phyloP scores from a whole-genome alignment of 257 asterid species.

The Phtheirospermum japonicum region DNA sequence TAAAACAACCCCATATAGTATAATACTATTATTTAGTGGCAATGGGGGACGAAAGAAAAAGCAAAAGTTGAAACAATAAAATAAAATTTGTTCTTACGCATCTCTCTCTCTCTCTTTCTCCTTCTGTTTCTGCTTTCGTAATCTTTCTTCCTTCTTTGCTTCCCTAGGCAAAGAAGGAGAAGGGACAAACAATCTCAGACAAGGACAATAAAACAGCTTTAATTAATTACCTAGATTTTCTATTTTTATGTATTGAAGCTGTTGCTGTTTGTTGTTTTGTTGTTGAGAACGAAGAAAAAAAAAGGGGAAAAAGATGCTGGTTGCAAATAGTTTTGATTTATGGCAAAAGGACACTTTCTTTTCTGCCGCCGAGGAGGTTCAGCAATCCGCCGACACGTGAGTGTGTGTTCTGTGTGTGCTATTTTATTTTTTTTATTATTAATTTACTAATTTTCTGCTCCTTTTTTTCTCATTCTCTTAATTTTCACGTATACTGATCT shows the following conservation, averaged over 20 bases:
- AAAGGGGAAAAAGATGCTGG: conserved; percentile 84
- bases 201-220: conserved; percentile 2
- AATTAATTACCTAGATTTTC: neutral
- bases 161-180: conserved; percentile 44
- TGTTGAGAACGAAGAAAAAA: conserved; percentile 18
- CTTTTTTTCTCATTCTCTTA: neutral
- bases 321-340: conserved; percentile 76
- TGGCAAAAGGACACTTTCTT: conserved; percentile 91
- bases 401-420: conserved; percentile 26
- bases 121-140: conserved; percentile 12
- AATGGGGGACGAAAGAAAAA: too few relatives aligned
- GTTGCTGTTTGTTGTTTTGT: conserved; percentile 15
- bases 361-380: conserved; percentile 95
- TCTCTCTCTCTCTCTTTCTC: conserved; percentile 21
- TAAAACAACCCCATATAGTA: too few relatives aligned
- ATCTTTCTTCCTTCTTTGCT: conserved; percentile 37
- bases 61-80: too few relatives aligned
- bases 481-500: conserved; percentile 31
- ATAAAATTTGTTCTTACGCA: conserved; percentile 29
- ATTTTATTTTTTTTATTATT: too few relatives aligned
- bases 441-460: neutral
- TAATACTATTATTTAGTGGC: too few relatives aligned
- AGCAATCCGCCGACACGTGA: conserved; percentile 80
- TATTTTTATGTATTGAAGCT: conserved; percentile 16
- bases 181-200: conserved; percentile 27